These are phyloP conservation scores for Prunus dulcis DNA, from an alignment of 306 rosid genomes.

Conservation along the genomic window DNA sequence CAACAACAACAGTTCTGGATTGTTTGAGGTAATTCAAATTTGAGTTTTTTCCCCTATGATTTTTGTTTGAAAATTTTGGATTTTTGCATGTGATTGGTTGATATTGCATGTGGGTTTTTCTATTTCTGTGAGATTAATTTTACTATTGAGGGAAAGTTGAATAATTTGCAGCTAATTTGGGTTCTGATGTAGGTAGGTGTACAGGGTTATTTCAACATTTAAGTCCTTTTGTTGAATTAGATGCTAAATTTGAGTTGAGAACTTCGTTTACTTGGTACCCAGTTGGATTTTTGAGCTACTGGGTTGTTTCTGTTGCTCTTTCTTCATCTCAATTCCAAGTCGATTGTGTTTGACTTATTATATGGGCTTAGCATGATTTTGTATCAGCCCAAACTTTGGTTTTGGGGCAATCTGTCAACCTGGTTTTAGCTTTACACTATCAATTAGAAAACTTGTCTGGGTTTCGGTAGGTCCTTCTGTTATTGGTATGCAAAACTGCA, in stretches of 20 bases:
- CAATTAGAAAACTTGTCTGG: conserved; percentile 3
- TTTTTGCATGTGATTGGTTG: conserved; percentile 25
- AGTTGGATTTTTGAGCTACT: conserved; percentile 20
- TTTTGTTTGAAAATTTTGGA: not conserved
- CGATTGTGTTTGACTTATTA: not conserved
- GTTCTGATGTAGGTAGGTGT: conserved; percentile 33
- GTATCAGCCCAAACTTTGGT: not conserved
- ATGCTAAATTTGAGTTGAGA: conserved; percentile 23
- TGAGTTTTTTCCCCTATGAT: not conserved
- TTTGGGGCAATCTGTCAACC: not conserved
- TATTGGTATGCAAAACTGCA: not conserved
- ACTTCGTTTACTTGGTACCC: conserved; percentile 31
- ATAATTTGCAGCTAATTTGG: conserved; percentile 7
- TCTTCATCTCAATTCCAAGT: not conserved
- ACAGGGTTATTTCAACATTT: conserved; percentile 24
- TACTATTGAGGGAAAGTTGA: conserved; percentile 17
- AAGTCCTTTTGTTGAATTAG: conserved; percentile 8
- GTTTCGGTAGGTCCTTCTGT: not conserved
- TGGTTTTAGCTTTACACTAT: not conserved
- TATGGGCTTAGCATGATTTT: conserved; percentile 1
- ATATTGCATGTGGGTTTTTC: conserved; percentile 35
- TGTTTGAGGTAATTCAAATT: conserved; percentile 22
- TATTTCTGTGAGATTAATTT: conserved; percentile 25
- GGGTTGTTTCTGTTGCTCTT: conserved; percentile 7
- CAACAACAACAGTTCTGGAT: conserved; percentile 13